Conservation (phyloP, 139 green algal genomes). For the Nannochloris sp. region DNA sequence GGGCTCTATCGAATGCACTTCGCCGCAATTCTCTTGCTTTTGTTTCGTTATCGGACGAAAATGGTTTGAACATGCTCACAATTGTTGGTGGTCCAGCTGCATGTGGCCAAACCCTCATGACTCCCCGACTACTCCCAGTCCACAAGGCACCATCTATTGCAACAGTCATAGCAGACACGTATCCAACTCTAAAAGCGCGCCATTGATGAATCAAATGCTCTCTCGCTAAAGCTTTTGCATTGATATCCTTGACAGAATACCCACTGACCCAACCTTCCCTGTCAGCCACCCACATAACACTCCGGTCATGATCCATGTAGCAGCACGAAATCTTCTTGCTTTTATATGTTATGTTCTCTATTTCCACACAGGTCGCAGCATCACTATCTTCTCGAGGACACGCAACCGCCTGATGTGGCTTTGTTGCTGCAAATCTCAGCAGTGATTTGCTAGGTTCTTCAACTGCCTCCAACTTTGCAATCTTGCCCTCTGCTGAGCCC, state of each 20-base stretch:
- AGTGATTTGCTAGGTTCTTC: too few relatives aligned
- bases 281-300: constrained; percentile 43
- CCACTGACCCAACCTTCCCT: constrained; percentile 34
- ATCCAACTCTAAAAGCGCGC: constrained; percentile 27
- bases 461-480: constrained; percentile 2
- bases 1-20: constrained; percentile 20
- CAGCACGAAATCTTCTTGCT: constrained; percentile 14
- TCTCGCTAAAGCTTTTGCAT: background rate
- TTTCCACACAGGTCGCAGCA: constrained; percentile 30
- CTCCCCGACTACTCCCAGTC: constrained; percentile 44
- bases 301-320: constrained; percentile 20
- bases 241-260: background rate
- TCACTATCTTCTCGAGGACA: constrained; percentile 33
- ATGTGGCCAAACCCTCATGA: constrained; percentile 36
- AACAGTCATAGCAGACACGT: constrained; percentile 33
- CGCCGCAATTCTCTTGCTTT: constrained; percentile 32
- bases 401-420: too few relatives aligned
- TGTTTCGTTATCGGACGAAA: background rate
- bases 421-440: too few relatives aligned
- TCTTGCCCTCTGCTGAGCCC: constrained; percentile 9
- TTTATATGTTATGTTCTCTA: background rate
- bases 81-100: background rate
- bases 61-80: background rate
- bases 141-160: constrained; percentile 52
- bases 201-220: constrained; percentile 12